These are phyloP conservation scores for Ogataea wickerhamii DNA, from an alignment of 805 yeast genomes.

Conservation along the genomic window DNA sequence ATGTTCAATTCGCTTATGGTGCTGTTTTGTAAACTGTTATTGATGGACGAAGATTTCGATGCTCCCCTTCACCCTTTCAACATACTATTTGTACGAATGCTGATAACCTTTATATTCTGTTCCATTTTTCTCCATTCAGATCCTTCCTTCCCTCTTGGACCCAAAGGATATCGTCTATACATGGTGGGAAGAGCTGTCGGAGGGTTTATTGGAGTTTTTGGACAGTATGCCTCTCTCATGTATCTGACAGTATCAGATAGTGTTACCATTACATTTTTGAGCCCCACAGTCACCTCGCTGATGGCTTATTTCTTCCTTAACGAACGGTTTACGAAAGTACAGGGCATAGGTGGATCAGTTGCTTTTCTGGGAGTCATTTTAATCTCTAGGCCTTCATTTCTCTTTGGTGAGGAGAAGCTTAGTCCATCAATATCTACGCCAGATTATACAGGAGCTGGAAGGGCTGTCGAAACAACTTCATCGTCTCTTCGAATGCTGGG, in stretches of 20 bases:
- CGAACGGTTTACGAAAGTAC: slow-evolving; percentile 63
- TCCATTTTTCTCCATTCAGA: slow-evolving; percentile 37
- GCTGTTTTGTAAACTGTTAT: slow-evolving; percentile 68
- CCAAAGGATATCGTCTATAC: slow-evolving; percentile 49
- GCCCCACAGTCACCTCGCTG: slow-evolving; percentile 74
- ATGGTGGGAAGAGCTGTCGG: slow-evolving; percentile 60
- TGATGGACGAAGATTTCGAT: slow-evolving; percentile 55
- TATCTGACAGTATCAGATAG: slow-evolving; percentile 79
- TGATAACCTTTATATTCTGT: slow-evolving; percentile 61
- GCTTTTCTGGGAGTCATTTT: slow-evolving; percentile 75
- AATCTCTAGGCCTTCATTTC: slow-evolving; percentile 75
- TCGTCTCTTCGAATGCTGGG: slow-evolving; percentile 58
- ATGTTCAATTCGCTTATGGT: slow-evolving; percentile 77
- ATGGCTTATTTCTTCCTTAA: slow-evolving; percentile 64
- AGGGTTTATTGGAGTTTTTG: slow-evolving; percentile 80
- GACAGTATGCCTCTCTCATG: slow-evolving; percentile 69
- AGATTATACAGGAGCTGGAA: slow-evolving; percentile 23
- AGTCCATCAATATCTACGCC: slow-evolving; percentile 2
- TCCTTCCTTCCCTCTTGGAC: slow-evolving; percentile 68
- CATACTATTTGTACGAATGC: slow-evolving; percentile 74
- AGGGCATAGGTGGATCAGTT: slow-evolving; percentile 62
- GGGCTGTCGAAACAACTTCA: slow-evolving; percentile 47
- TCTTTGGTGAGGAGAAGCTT: slow-evolving; percentile 44
- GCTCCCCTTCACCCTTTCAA: slow-evolving; percentile 73
- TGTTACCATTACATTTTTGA: slow-evolving; percentile 70